Evolutionary conservation across 148 eudicot genomes (phyloP).

Genomic region (Chenopodium berlandieri): DNA sequence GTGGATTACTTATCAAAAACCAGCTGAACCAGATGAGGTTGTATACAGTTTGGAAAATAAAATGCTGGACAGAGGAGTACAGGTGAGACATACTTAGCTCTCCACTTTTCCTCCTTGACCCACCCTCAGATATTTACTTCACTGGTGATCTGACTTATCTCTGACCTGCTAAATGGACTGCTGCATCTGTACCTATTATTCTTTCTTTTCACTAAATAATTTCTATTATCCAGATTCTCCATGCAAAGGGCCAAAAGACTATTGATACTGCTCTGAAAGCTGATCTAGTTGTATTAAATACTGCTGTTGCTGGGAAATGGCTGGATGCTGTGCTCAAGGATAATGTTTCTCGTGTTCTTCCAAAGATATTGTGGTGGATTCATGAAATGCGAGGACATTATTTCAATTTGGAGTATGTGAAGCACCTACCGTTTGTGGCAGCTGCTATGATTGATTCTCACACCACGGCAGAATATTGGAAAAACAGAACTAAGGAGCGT

Average conservation of each 20-base stretch:
- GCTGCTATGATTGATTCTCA: slow-evolving; percentile 99
- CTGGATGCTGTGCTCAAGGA: slow-evolving; percentile 88
- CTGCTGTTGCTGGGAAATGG: slow-evolving; percentile 99
- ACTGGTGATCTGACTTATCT: not conserved
- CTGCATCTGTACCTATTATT: not conserved
- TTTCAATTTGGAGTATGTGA: slow-evolving; percentile 88
- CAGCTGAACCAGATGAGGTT: slow-evolving; percentile 54
- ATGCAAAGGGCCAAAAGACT: slow-evolving; percentile 88
- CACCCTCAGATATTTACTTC: not conserved
- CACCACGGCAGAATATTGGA: slow-evolving; percentile 93
- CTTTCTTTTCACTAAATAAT: slow-evolving; percentile 2
- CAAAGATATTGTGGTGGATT: slow-evolving; percentile 99
- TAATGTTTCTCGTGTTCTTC: slow-evolving; percentile 78
- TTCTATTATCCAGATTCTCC: slow-evolving; percentile 48
- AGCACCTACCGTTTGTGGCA: slow-evolving; percentile 94
- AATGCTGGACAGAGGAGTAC: slow-evolving; percentile 73
- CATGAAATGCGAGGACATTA: slow-evolving; percentile 99
- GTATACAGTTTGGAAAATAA: slow-evolving; percentile 57
- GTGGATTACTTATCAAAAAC: slow-evolving; percentile 77
- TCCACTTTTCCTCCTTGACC: not conserved
- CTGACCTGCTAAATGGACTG: not conserved
- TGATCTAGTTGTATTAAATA: slow-evolving; percentile 84
- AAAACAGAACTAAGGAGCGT: slow-evolving; percentile 86
- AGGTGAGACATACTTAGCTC: slow-evolving; percentile 35
- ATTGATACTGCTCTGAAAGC: slow-evolving; percentile 88